A percentile compares a stretch with the other conserved stretches of the same genome.
Conservation (phyloP, 2,329 filamentous ascomycete genomes). For the Cryphonectria radicalis region DNA sequence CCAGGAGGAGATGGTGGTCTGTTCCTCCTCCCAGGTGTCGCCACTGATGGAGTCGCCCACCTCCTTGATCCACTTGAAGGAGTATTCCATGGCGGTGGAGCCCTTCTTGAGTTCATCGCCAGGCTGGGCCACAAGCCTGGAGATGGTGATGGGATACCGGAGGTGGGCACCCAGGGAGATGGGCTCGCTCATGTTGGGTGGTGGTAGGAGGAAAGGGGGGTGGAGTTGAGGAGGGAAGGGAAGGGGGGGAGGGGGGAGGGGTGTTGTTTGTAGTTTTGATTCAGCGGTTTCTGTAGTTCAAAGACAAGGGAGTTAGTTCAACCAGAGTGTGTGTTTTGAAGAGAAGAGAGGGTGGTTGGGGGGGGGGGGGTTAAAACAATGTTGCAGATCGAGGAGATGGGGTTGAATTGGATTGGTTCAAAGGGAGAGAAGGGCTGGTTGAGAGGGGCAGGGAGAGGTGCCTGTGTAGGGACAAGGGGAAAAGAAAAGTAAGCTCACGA, state of each 20-base stretch:
- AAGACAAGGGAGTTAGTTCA: neutral
- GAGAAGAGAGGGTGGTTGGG: too few relatives aligned
- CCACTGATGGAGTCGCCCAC: constrained; percentile 67
- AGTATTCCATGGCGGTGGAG: constrained; percentile 83
- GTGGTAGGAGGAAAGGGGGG: neutral
- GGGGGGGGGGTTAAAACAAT: neutral
- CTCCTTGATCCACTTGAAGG: constrained; percentile 78
- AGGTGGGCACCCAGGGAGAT: constrained; percentile 65
- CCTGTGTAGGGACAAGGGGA: neutral
- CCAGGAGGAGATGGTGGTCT: constrained; percentile 76
- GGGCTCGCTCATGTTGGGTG: constrained; percentile 46
- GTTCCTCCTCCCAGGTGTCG: constrained; percentile 68
- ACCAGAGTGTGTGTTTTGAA: neutral
- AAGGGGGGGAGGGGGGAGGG: neutral
- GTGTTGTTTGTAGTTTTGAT: neutral
- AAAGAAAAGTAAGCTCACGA: neutral
- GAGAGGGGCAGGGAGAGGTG: neutral
- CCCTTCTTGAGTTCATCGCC: constrained; percentile 77
- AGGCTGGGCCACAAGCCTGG: constrained; percentile 75
- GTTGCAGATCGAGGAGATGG: neutral
- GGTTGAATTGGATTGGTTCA: neutral
- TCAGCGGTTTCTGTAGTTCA: neutral
- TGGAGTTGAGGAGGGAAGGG: too few relatives aligned
- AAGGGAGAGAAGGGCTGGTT: neutral
- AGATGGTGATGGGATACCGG: constrained; percentile 92